A percentile compares a stretch with the other conserved stretches of the same genome.
Conservation (phyloP, 768 basidiomycete genomes). For the Kwoniella sp. region DNA sequence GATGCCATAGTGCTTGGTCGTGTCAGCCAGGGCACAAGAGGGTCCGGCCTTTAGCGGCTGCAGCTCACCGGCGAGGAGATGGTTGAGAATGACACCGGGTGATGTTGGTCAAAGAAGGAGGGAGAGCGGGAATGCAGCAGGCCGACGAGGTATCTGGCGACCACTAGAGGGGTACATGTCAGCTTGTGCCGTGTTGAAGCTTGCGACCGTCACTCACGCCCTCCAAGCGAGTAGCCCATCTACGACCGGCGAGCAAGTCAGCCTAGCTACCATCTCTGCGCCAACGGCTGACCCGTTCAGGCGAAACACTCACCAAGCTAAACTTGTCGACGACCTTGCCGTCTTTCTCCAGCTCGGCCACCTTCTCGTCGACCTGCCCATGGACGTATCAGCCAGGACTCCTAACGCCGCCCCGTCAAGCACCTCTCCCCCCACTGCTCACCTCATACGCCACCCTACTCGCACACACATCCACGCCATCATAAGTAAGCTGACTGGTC, state of each 20-base stretch:
- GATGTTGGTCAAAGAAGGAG: constrained; percentile 34
- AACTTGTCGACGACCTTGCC: constrained; percentile 26
- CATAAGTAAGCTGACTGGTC: constrained; percentile 34
- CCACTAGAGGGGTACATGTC: constrained; percentile 17
- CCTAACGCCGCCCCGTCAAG: too few species aligned
- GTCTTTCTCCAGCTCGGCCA: constrained; percentile 17
- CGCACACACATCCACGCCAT: constrained; percentile 40
- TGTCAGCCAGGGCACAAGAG: neutral
- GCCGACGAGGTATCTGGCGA: constrained; percentile 37
- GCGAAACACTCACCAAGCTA: constrained; percentile 24
- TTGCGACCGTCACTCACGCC: constrained; percentile 6
- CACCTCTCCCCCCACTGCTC: too few species aligned
- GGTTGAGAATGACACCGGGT: constrained; percentile 31
- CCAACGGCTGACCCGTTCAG: neutral
- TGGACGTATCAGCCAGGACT: too few species aligned
- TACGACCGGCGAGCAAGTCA: too few species aligned
- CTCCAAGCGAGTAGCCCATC: constrained; percentile 34
- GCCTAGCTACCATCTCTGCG: neutral
- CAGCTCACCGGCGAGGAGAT: constrained; percentile 36
- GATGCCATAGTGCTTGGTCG: constrained; percentile 33
- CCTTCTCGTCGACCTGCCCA: constrained; percentile 25
- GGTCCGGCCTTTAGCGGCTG: neutral
- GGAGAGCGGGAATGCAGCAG: constrained; percentile 32
- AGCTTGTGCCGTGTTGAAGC: neutral
- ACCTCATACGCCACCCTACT: constrained; percentile 39